Evolutionary conservation across 2,329 filamentous ascomycete genomes (phyloP), one percentile per base, ranked within the genome.

Genomic region (Ophiosphaerella narmari): DNA sequence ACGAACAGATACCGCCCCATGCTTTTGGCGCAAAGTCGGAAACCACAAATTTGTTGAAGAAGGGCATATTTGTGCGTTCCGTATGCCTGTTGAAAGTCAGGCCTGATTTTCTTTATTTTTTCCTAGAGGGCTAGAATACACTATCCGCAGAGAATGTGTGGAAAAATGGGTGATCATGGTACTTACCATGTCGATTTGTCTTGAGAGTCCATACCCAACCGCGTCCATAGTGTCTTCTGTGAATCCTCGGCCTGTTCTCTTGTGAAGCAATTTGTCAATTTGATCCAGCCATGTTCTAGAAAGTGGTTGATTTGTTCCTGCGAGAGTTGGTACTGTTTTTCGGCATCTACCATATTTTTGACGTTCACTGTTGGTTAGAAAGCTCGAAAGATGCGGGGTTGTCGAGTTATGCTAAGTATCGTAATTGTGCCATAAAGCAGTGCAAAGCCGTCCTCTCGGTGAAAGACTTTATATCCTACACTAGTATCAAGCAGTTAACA

Each of bases 1-100:
- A 78, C 67, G 86, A 81, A 67, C 82, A 84, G 54, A 89, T 87
- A 14, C 84, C 85, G 0, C 77, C 73, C 86, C 86, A 89, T 2
- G 85, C 86, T 52, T 81, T 82, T 0, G 87, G 86, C 0, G 86
- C 83, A 58, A 89, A 84, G 0, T 74, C 72, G 1, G 77, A 72
- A 36, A 81, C 79, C 49, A 79, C 72, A 51, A 86, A 83, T 29
- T 73, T 68, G n/a, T 73, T 75, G 71, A 86, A 85, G 23, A 72
- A 74, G 0, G 85, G 85, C 86, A 89, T 88, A 73, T 88, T 84
- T 46, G 77, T 83, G 39, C 83, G 78, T 57, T 82, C 79, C 2
- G 74, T 74, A n/a, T 75, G 78, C 69, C 68, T 72, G 43, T 24
- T n/a, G 21, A 35, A 33, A 24, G 7, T 45, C 21, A 32, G 33